phyloP scores from a whole-genome alignment of 108 stramenopile genomes.

The Chaetoceros muelleri region DNA sequence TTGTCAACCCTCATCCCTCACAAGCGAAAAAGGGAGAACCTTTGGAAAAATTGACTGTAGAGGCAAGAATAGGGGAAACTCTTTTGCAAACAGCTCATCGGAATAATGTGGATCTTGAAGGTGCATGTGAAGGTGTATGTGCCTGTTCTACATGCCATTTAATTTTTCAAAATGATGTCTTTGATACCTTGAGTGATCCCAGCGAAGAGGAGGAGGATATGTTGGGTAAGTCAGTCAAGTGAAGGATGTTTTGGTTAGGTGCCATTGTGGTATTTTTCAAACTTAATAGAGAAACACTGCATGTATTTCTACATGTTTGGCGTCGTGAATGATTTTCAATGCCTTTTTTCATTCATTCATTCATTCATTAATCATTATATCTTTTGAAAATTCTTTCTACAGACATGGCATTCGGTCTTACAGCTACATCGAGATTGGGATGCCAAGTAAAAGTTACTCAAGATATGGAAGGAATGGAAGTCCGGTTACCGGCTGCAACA shows the following conservation, averaged over 20 bases:
- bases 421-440: slow-evolving; percentile 88
- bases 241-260: too few species aligned
- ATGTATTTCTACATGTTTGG: too few species aligned
- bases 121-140: slow-evolving; percentile 97
- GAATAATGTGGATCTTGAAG: slow-evolving; percentile 78
- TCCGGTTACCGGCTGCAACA: slow-evolving; percentile 87
- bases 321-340: too few species aligned
- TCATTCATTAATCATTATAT: too few species aligned
- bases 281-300: too few species aligned
- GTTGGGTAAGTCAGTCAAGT: slow-evolving; percentile 39
- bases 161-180: slow-evolving; percentile 77
- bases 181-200: slow-evolving; percentile 53
- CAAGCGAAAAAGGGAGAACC: background rate
- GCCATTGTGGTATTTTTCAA: too few species aligned
- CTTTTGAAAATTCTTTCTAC: too few species aligned
- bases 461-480: slow-evolving; percentile 86
- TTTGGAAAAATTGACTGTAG: slow-evolving; percentile 6
- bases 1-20: slow-evolving; percentile 40
- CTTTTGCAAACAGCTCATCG: slow-evolving; percentile 76
- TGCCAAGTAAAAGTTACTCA: slow-evolving; percentile 85
- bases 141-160: slow-evolving; percentile 97
- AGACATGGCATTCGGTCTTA: slow-evolving; percentile 93
- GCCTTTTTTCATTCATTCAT: too few species aligned
- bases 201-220: slow-evolving; percentile 93
- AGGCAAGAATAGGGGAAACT: slow-evolving; percentile 63